Evolutionary conservation across 2,329 filamentous ascomycete species (phyloP).

Genomic region (Calonectria multiphialidica): DNA sequence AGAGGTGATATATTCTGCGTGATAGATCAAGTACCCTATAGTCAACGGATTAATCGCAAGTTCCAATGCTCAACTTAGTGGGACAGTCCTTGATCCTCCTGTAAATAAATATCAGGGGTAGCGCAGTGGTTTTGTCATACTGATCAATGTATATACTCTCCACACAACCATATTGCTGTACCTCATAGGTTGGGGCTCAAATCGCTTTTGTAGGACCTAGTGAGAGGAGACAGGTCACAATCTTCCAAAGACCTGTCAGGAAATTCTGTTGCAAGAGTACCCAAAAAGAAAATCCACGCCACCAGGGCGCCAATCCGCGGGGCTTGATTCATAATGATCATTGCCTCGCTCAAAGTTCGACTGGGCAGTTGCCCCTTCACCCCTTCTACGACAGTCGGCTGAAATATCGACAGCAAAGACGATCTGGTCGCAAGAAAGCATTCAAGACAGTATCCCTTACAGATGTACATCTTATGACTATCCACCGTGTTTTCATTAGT

Average conservation of each 20-base stretch:
- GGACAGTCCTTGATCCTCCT: no score
- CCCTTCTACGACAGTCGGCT: not conserved
- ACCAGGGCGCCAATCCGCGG: not conserved
- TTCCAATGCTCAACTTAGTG: no score
- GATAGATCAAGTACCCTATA: no score
- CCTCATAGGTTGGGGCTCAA: no score
- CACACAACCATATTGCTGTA: no score
- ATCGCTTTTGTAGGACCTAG: no score
- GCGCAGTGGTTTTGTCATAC: no score
- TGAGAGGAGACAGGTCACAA: no score
- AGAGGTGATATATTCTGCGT: no score
- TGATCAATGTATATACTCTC: no score
- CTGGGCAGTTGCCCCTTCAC: not conserved
- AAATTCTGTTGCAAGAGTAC: conserved; percentile 19
- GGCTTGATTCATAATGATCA: not conserved
- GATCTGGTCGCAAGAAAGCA: not conserved
- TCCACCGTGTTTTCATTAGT: not conserved
- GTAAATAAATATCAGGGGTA: no score
- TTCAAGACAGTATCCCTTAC: not conserved
- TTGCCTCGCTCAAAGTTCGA: not conserved
- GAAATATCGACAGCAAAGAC: not conserved
- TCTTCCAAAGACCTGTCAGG: not conserved
- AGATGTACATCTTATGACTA: not conserved
- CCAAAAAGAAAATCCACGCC: not conserved
- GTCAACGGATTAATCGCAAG: no score